phyloP scores from a whole-genome alignment of 805 yeast species.

The Candida sanyiensis region DNA sequence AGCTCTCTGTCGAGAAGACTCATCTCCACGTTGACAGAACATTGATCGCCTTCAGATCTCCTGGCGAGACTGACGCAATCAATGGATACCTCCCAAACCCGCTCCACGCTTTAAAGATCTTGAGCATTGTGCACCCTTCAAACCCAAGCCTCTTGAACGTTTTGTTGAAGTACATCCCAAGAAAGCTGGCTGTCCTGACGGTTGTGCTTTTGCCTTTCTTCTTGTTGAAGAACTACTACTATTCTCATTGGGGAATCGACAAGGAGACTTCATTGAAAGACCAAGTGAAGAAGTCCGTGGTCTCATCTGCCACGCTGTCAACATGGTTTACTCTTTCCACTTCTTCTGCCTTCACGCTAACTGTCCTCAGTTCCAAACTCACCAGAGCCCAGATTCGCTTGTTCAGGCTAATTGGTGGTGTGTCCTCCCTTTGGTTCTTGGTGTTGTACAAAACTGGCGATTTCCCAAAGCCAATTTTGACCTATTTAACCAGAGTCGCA shows the following conservation, averaged over 20 bases:
- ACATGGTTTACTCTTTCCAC: conserved; percentile 1
- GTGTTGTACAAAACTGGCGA: not conserved
- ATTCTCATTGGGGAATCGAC: not conserved
- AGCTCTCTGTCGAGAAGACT: not conserved
- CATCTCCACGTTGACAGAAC: not conserved
- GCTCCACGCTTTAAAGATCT: conserved; percentile 12
- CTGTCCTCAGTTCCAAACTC: not conserved
- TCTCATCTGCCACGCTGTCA: conserved; percentile 6
- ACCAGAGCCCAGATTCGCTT: conserved; percentile 1
- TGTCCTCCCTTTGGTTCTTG: conserved; percentile 14
- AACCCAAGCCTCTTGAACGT: conserved; percentile 9
- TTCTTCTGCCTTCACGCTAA: conserved; percentile 4
- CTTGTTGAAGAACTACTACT: not conserved
- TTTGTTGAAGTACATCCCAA: conserved; percentile 9
- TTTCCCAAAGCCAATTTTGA: conserved; percentile 3
- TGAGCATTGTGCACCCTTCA: conserved; percentile 18
- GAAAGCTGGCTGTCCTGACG: conserved; percentile 9
- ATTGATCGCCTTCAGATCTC: not conserved
- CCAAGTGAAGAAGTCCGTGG: not conserved
- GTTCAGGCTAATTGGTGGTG: conserved; percentile 10
- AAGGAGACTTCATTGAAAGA: not conserved
- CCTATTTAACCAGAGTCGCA: conserved; percentile 8
- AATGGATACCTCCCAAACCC: conserved; percentile 13
- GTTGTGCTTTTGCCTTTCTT: conserved; percentile 10
- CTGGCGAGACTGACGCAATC: conserved; percentile 3